Evolutionary conservation across 495 filamentous ascomycete genomes (phyloP).

Genomic region (Annulohypoxylon nitens): DNA sequence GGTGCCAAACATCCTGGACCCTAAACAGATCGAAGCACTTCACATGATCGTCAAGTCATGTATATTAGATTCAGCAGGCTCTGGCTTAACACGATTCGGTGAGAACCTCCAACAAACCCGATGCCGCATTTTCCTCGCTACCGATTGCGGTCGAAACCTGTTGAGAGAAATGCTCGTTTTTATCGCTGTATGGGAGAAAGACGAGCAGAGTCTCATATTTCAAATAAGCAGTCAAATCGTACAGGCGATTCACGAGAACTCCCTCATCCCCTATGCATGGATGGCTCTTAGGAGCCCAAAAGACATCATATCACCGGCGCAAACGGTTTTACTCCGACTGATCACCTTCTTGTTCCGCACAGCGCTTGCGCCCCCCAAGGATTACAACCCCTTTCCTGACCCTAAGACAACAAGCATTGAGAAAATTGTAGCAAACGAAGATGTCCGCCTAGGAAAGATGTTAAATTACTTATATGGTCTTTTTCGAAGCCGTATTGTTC

Average conservation of each 20-base stretch:
- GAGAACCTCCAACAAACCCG: conserved; percentile 86
- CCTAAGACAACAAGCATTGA: conserved; percentile 57
- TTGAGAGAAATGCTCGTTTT: conserved; percentile 93
- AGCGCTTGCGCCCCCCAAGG: conserved; percentile 56
- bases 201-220: conserved; percentile 91
- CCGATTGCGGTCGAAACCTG: conserved; percentile 87
- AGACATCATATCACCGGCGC: conserved; percentile 94
- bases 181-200: conserved; percentile 95
- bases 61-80: conserved; percentile 77
- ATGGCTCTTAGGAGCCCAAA: conserved; percentile 90
- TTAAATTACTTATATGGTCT: conserved; percentile 92
- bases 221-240: conserved; percentile 96
- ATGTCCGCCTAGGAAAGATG: conserved; percentile 66
- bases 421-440: conserved; percentile 51
- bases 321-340: conserved; percentile 90
- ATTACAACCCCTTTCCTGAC: conserved; percentile 68
- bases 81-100: conserved; percentile 64
- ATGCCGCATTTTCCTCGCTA: conserved; percentile 87
- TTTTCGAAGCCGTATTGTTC: conserved; percentile 91
- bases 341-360: conserved; percentile 87
- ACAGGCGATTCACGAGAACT: conserved; percentile 88
- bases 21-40: conserved; percentile 91
- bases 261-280: conserved; percentile 89
- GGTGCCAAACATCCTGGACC: conserved; percentile 92
- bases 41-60: conserved; percentile 95